Evolutionary conservation across 768 basidiomycete species (phyloP).

Genomic region (Mrakia frigida): DNA sequence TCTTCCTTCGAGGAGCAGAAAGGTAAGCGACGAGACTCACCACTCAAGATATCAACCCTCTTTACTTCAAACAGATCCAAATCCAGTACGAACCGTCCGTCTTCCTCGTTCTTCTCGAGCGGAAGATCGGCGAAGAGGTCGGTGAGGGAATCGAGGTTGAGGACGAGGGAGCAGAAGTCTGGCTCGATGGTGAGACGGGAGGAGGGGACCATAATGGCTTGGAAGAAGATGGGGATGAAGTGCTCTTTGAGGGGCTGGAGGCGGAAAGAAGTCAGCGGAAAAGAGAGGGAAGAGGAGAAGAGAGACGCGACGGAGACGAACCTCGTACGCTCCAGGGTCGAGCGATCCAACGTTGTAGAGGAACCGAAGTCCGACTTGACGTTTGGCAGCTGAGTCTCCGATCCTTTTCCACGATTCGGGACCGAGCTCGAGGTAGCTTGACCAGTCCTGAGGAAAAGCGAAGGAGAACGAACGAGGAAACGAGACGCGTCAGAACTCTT

Average conservation of each 20-base stretch:
- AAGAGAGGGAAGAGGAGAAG: neutral
- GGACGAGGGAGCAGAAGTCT: conserved; percentile 29
- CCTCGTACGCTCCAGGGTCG: conserved; percentile 28
- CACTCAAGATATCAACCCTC: conserved; percentile 28
- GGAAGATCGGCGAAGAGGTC: conserved; percentile 26
- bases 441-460: conserved; percentile 55
- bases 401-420: conserved; percentile 57
- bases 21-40: conserved; percentile 32
- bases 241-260: conserved; percentile 34
- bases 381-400: conserved; percentile 52
- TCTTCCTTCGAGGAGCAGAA: neutral
- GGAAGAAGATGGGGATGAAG: conserved; percentile 36
- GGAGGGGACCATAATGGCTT: conserved; percentile 34
- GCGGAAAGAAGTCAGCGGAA: neutral
- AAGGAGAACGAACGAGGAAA: conserved; percentile 7
- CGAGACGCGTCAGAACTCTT: neutral
- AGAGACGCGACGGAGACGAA: conserved; percentile 15
- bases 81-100: conserved; percentile 19
- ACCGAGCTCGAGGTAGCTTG: conserved; percentile 53
- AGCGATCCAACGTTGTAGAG: conserved; percentile 45
- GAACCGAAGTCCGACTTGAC: conserved; percentile 61
- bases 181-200: conserved; percentile 35
- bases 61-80: conserved; percentile 29
- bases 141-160: conserved; percentile 26
- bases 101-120: neutral